A percentile compares a stretch with the other conserved stretches of the same genome.
phyloP scores from a whole-genome alignment of 768 basidiomycete species.

The Podaxis rugospora region DNA sequence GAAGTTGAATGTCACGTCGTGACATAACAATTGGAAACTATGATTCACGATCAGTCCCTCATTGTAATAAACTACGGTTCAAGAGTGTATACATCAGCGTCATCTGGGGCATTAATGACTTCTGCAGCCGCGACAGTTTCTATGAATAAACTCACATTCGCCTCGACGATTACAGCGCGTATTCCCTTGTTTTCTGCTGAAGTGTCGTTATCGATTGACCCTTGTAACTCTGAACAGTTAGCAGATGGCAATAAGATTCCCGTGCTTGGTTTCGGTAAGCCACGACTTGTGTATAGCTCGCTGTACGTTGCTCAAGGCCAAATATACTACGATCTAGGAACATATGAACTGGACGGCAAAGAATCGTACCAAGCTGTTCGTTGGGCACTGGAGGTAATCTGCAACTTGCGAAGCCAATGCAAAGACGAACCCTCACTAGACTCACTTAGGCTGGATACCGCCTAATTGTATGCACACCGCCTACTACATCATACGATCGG shows the following conservation, averaged over 20 bases:
- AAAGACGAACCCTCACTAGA: background rate
- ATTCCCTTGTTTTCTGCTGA: background rate
- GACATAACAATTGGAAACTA: background rate
- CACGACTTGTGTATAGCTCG: background rate
- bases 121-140: background rate
- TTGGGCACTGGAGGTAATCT: constrained; percentile 2
- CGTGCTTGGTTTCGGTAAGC: constrained; percentile 46
- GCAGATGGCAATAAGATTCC: constrained; percentile 51
- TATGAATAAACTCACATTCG: background rate
- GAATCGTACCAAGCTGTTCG: constrained; percentile 21
- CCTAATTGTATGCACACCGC: background rate
- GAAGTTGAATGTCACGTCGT: background rate
- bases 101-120: background rate
- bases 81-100: background rate
- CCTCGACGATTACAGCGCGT: background rate
- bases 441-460: background rate
- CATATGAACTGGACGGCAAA: constrained; percentile 50
- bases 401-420: background rate
- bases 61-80: background rate
- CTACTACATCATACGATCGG: background rate
- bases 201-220: constrained; percentile 1
- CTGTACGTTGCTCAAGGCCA: background rate
- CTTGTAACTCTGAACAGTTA: constrained; percentile 25
- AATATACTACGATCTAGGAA: constrained; percentile 23
- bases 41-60: background rate